These are phyloP conservation scores for Brassica balearica DNA, from an alignment of 441 rosid genomes.

Conservation along the genomic window DNA sequence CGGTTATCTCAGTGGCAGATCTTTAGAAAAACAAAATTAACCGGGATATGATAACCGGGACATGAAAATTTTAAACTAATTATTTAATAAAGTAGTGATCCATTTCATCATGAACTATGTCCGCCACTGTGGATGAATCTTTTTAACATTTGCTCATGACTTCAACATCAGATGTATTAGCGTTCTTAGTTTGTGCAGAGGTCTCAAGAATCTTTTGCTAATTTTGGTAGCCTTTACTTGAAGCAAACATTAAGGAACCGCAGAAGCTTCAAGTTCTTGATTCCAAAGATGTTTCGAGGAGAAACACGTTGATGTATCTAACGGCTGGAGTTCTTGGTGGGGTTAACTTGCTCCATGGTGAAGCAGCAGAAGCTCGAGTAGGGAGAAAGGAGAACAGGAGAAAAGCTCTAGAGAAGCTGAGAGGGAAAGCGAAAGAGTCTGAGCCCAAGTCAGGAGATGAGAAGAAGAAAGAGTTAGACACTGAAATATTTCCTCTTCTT, in stretches of 20 bases:
- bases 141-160: no score
- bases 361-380: conserved; percentile 60
- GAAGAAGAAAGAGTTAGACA: conserved; percentile 24
- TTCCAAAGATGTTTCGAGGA: conserved; percentile 41
- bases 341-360: conserved; percentile 36
- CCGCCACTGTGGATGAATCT: neutral
- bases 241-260: conserved; percentile 45
- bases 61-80: no score
- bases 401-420: conserved; percentile 55
- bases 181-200: neutral
- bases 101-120: neutral
- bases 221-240: conserved; percentile 29
- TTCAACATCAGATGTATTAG: neutral
- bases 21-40: no score
- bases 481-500: conserved; percentile 36
- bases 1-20: neutral
- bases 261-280: conserved; percentile 37
- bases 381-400: conserved; percentile 51
- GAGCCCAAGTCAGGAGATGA: conserved; percentile 38
- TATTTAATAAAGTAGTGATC: no score
- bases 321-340: conserved; percentile 48
- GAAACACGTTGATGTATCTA: conserved; percentile 49
- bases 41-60: neutral
- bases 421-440: conserved; percentile 45
- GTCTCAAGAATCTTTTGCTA: neutral